These are phyloP conservation scores for Aureobasidium sp. DNA, from an alignment of 2,329 filamentous ascomycete species.

Conservation along the genomic window DNA sequence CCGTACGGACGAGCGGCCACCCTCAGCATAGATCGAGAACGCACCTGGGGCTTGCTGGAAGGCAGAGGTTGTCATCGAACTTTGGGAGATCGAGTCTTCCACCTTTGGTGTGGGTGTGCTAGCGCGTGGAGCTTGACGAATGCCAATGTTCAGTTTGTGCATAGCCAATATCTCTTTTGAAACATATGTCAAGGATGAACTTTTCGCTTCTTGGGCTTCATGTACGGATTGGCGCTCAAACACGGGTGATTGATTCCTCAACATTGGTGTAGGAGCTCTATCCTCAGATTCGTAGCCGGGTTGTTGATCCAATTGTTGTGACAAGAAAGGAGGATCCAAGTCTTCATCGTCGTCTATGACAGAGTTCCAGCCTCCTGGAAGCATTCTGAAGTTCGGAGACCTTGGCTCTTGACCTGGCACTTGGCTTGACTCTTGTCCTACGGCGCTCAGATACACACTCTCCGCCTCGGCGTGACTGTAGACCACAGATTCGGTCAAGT, in stretches of 20 bases:
- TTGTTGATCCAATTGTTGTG: background rate
- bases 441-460: slow-evolving; percentile 76
- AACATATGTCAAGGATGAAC: background rate
- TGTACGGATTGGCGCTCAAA: background rate
- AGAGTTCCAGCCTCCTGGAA: slow-evolving; percentile 11
- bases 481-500: slow-evolving; percentile 49
- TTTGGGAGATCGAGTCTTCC: background rate
- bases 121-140: background rate
- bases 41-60: slow-evolving; percentile 34
- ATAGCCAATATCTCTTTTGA: background rate
- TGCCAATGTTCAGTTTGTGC: background rate
- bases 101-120: background rate
- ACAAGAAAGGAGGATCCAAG: slow-evolving; percentile 5
- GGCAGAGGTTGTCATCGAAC: background rate
- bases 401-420: background rate
- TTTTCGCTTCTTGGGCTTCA: slow-evolving; percentile 10
- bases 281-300: background rate
- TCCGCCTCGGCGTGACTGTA: slow-evolving; percentile 74
- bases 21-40: slow-evolving; percentile 39
- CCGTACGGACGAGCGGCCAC: background rate
- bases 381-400: background rate
- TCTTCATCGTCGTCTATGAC: slow-evolving; percentile 5
- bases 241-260: background rate
- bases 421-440: slow-evolving; percentile 27
- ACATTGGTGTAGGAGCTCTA: slow-evolving; percentile 1